Evolutionary conservation across 176 grass and related monocot species (phyloP), one percentile per base, ranked within the genome.

Genomic region (Poa annua): DNA sequence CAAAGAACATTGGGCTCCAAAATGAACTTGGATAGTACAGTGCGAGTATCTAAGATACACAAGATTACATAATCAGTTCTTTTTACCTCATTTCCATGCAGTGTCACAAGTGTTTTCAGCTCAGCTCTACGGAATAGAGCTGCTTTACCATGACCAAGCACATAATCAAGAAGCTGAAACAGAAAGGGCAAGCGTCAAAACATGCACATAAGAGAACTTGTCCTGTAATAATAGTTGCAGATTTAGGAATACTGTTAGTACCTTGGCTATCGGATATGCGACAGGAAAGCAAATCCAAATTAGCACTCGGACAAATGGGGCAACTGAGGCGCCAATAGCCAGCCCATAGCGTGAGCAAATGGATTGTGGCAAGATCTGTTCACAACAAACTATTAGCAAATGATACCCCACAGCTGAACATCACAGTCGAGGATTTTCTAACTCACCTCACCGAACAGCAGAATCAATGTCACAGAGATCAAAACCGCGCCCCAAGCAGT

Each of bases 201-300:
- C 1, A 70, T 61, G 50, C 8, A 68, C 47, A 53, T 16, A 34
- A 16, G 13, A 77, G 12, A 60, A 75, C 8, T n/a, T 3, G 0
- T 68, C 32, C 44, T 50, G 22, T 69, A 80, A 66, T 81, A 42
- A 56, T 59, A 68, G 76, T 3, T 5, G 11, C 45, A 56, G 17
- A 8, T 51, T 88, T 77, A 73, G 13, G 51, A 75, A 52, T 54
- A 74, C 17, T 66, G 1, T 52, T 64, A 26, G 39, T 60, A 93
- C 92, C 92, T 98, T 98, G 85, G 92, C 95, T 81, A 98, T 98
- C 16, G 96, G 96, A 87, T 98, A 98, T 35, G 96, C 92, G 71
- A 98, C 20, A 54, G 96, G 96, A 73, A 88, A 98, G 77, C 96
- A 98, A 25, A 98, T 83, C 88, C 90, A 95, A 81, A 95, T 91